Base-by-base conservation (phyloP, 495 filamentous ascomycete genomes). In the Aspergillus sclerotioniger region DNA sequence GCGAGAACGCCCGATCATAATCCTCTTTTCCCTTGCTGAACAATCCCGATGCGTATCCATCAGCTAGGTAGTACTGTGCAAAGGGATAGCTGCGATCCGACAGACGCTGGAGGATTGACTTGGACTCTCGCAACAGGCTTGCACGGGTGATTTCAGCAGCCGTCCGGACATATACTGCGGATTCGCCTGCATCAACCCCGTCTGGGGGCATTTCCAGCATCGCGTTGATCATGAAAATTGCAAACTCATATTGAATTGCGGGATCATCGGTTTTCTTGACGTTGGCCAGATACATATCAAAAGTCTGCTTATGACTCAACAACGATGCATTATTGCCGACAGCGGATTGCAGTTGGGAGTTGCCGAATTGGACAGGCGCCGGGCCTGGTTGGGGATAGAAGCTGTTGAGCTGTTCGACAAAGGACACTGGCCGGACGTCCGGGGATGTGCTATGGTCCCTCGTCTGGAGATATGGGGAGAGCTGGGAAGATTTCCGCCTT, bases 231-330 rank as follows among this genome's bases (percentile, higher is more conserved):
- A 99, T 87, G 73, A 93, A 96, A 45, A 97, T 80, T 4, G 95
- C 94, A 65, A 99, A 96, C 25, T 95, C 92, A 72, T 98, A 98
- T 68, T 96, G 90, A 21, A 92, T 85, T 6, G 85, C 82, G 6
- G 87, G 83, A 67, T 97, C 90, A 58, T 90, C 93, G 0, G 92
- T 93, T 71, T 98, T 99, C 78, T 96, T 98, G 20, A 96, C 89
- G 67, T 96, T 98, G 41, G 87, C 86, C 29, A 95, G 81, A 67
- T 99, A 99, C 93, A 97, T 96, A 58, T 98, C 92, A 55, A 99
- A 80, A 1, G 94, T 98, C 67, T 96, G 87, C 65, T 89, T 87
- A 33, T 90, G 87, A 67, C 91, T 92, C 25, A 99, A 80, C 9
- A 98, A 78, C 2, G 91, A 95, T 16, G 92, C 92, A 68, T 94